Percentiles rank a stretch among this genome's conserved stretches.
Conservation (phyloP, 495 filamentous ascomycete species). For the Trichoderma gamsii region DNA sequence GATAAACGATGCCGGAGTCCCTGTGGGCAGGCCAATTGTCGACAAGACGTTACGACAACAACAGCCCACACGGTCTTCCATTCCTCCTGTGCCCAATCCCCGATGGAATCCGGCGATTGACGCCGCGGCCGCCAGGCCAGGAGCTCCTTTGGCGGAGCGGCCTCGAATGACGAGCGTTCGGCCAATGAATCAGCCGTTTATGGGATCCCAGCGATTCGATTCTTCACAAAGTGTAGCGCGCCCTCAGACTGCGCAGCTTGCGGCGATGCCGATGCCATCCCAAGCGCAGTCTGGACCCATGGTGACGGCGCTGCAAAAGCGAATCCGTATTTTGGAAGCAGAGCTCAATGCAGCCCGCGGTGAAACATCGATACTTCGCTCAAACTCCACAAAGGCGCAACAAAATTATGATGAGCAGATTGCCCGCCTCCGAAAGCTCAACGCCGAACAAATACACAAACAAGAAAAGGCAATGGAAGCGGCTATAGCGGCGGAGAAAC, state of each 20-base stretch:
- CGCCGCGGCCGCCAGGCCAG: neutral
- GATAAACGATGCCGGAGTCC: constrained; percentile 12
- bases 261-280: constrained; percentile 21
- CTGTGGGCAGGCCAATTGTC: constrained; percentile 12
- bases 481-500: constrained; percentile 40
- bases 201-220: neutral
- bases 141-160: neutral
- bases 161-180: neutral
- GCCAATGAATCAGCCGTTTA: neutral
- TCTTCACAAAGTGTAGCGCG: neutral
- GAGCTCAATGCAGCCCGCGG: constrained; percentile 42
- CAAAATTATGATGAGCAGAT: constrained; percentile 40
- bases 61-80: constrained; percentile 13
- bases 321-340: constrained; percentile 34
- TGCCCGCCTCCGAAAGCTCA: constrained; percentile 36
- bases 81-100: constrained; percentile 10
- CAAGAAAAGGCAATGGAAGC: constrained; percentile 42
- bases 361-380: constrained; percentile 49
- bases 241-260: constrained; percentile 21
- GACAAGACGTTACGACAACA: constrained; percentile 19
- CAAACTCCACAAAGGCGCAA: constrained; percentile 39
- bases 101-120: constrained; percentile 14
- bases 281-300: constrained; percentile 17
- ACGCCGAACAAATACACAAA: constrained; percentile 40
- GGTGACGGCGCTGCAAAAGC: constrained; percentile 26